Conservation (phyloP, 768 basidiomycete species). For the Pilatotrama ljubarskyi region DNA sequence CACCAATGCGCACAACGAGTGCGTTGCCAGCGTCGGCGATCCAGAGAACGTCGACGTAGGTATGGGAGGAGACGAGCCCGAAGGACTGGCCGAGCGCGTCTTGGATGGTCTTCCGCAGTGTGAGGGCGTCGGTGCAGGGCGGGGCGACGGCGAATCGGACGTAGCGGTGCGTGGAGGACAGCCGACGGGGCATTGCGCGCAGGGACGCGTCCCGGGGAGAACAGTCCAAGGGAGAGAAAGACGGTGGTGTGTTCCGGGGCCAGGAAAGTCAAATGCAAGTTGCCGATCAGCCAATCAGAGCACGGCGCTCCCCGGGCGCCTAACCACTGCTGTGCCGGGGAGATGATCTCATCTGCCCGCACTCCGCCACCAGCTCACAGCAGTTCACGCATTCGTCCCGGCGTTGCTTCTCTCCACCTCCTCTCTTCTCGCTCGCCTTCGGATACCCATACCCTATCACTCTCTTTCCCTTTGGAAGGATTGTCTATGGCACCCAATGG, state of each 20-base stretch:
- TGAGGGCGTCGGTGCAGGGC: conserved; percentile 41
- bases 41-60: conserved; percentile 62
- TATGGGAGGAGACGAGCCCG: conserved; percentile 51
- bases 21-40: conserved; percentile 42
- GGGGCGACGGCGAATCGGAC: conserved; percentile 47
- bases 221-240: not conserved
- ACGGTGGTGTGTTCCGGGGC: not conserved
- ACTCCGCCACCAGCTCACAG: not conserved
- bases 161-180: conserved; percentile 40
- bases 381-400: not conserved
- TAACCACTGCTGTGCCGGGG: not conserved
- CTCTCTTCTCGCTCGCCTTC: not conserved
- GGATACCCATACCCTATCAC: not conserved
- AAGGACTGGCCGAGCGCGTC: conserved; percentile 55
- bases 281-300: conserved; percentile 2
- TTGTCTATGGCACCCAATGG: conserved; percentile 13
- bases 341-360: conserved; percentile 1
- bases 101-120: conserved; percentile 55
- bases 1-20: conserved; percentile 42
- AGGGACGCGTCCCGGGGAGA: not conserved
- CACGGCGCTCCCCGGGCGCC: not conserved
- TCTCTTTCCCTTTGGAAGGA: not conserved
- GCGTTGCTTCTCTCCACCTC: not conserved
- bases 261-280: not conserved
- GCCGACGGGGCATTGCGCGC: not conserved